These are phyloP conservation scores for Saccharomycopsis oosterbeekiorum DNA, from an alignment of 805 yeast species.

Conservation along the genomic window DNA sequence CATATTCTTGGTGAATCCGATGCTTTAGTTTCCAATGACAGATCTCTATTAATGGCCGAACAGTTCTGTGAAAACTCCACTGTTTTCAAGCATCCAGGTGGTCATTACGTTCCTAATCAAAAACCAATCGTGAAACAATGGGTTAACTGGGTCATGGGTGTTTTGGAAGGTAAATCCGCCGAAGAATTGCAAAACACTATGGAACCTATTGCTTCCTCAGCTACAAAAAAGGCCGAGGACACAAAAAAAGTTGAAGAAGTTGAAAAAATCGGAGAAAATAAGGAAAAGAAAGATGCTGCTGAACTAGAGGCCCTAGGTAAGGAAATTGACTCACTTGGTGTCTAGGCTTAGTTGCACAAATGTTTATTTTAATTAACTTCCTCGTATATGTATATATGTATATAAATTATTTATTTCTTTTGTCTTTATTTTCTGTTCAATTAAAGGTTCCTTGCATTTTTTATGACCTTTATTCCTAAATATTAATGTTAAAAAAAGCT, in stretches of 20 bases:
- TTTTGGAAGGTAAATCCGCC: slow-evolving; percentile 21
- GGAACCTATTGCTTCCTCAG: neutral
- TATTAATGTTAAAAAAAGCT: too few relatives aligned
- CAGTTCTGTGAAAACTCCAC: slow-evolving; percentile 41
- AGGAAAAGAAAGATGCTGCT: slow-evolving; percentile 18
- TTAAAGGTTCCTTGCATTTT: too few relatives aligned
- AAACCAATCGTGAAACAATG: slow-evolving; percentile 28
- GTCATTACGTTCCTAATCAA: slow-evolving; percentile 91
- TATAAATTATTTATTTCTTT: too few relatives aligned
- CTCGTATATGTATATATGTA: too few relatives aligned
- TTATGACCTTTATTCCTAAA: too few relatives aligned
- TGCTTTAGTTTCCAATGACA: slow-evolving; percentile 67
- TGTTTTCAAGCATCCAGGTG: slow-evolving; percentile 80
- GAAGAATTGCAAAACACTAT: neutral
- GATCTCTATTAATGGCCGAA: slow-evolving; percentile 53
- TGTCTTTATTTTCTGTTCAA: too few relatives aligned
- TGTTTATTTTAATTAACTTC: too few relatives aligned
- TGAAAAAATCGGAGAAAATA: slow-evolving; percentile 20
- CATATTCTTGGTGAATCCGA: slow-evolving; percentile 84
- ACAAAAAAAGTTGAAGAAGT: neutral
- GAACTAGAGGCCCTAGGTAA: slow-evolving; percentile 11
- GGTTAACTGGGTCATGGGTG: slow-evolving; percentile 23
- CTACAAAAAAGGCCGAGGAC: slow-evolving; percentile 24
- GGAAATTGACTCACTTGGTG: slow-evolving; percentile 14
- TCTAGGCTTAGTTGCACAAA: neutral